Evolutionary conservation across 345 rosid genomes (phyloP), one percentile per base, ranked within the genome.

Genomic region (Brassica cretica): DNA sequence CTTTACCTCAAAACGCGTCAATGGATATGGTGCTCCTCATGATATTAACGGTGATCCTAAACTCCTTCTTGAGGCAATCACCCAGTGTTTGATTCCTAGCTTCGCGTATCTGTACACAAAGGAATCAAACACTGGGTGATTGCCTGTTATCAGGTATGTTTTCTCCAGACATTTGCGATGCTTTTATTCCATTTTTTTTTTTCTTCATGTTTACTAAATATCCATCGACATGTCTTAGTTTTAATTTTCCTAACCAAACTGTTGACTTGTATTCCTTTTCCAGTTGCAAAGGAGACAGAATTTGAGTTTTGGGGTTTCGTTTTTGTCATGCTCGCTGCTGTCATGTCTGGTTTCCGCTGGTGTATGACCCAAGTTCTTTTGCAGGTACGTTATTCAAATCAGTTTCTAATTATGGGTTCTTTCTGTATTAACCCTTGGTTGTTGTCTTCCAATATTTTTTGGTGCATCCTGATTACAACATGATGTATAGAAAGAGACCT

Each of bases 321-420:
- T 66, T 87, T 96, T 86, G 98, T 96, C 70, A 96, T 89, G 93
- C 97, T 91, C 84, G 96, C 99, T 84, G 96, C 99, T 80, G 96
- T 96, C 80, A 96, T 96, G 99, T 91, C 98, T 84, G 99, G 99
- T 66, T 93, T 96, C 74, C 97, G 97, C 64, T 96, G 99, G 99
- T 89, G 89, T 85, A 96, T 93, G 99, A 91, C 98, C 41, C 99
- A 96, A 87, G 88, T 96, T 84, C 93, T 96, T 80, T 84, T 96
- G 84, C 99, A 93, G 96, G 99, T 93, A 88, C n/a, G 7, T 49
- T 51, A 51, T 64, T 74, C 44, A 9, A 71, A 41, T 2, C 7
- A 41, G 6, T 37, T 44, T 67, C 64, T 39, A 21, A 21, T 68
- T 76, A 27, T 25, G 60, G 66, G 41, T 16, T 75, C 29, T 51